Percentiles rank a stretch among this genome's conserved stretches.
These are phyloP conservation scores for Solanum corneliomulleri DNA, from an alignment of 257 asterid genomes.

Conservation along the genomic window DNA sequence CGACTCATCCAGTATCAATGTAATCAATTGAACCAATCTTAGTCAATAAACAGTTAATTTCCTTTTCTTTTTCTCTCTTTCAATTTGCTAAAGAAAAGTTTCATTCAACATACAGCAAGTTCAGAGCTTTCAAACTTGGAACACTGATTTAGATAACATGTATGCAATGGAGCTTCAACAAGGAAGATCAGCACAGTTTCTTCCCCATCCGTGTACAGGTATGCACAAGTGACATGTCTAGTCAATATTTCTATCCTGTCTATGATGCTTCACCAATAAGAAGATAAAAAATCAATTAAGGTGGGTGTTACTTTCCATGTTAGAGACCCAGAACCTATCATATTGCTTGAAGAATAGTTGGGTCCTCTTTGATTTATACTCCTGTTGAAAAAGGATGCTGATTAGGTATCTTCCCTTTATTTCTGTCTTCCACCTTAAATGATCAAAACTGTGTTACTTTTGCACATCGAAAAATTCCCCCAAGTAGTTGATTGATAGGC, in stretches of 20 bases:
- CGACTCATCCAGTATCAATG: constrained; percentile 43
- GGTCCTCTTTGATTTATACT: constrained; percentile 17
- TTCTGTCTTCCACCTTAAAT: constrained; percentile 23
- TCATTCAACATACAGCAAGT: constrained; percentile 31
- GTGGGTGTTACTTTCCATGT: not conserved
- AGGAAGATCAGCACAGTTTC: constrained; percentile 44
- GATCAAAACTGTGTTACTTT: constrained; percentile 3
- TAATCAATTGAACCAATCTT: constrained; percentile 3
- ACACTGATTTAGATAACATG: constrained; percentile 48
- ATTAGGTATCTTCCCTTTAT: constrained; percentile 22
- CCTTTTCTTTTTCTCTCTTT: not conserved
- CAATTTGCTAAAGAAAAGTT: not conserved
- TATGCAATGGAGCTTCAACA: constrained; percentile 51
- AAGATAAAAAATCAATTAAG: not conserved
- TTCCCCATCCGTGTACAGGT: constrained; percentile 60
- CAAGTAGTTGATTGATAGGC: not conserved
- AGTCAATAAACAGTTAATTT: not conserved
- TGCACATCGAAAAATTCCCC: constrained; percentile 1
- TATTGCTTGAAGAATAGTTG: constrained; percentile 7
- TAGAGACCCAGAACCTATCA: constrained; percentile 14
- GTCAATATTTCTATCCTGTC: constrained; percentile 1
- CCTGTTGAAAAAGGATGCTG: constrained; percentile 4
- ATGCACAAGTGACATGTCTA: constrained; percentile 4
- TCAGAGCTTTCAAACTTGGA: constrained; percentile 50
- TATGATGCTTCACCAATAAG: not conserved